Evolutionary conservation across 1,284 basidiomycete genomes (phyloP), one percentile per base, ranked within the genome.

Genomic region (Melampsora larici-populina): DNA sequence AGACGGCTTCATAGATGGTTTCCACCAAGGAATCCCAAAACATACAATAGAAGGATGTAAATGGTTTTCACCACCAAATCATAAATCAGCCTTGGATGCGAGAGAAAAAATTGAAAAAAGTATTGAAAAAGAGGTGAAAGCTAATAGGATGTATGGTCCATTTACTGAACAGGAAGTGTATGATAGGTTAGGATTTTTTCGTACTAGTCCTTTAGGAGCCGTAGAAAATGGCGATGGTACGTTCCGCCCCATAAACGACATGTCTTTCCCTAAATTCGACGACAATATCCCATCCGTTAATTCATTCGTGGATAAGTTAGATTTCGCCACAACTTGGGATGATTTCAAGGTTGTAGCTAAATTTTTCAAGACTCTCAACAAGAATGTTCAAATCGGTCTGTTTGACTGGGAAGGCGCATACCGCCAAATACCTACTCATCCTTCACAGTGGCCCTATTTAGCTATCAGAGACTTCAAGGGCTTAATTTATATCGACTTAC

Each of bases 331-430:
- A 2, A 70, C 48, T 1, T 70, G 68, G 68, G 68, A 70, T 21
- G 68, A 70, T 21, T 70, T 55, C 49, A 58, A 70, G 5, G 21
- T 29, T 13, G 40, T 43, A 1, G 40, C 13, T 1, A 58, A 29
- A 7, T 58, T 58, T 18, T 24, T 58, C 7, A 24, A 8, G n/a
- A 3, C 2, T 1, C n/a, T 21, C 1, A 5, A 9, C 17, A 58
- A 21, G 1, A 0, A 4, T 5, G 21, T 36, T 1, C 2, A 31
- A 4, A 8, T 70, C 6, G 49, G 49, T 7, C 1, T 70, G 1
- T 58, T 70, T 21, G 49, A 70, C 15, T 70, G 68, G 68, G 67
- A 69, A 67, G 40, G 40, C 11, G 65, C 65, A 2, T 67, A 67
- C 13, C 8, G 36, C 0, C 65, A 40, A 46, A 43, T 67, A 26